Percentiles rank a stretch among this genome's conserved stretches.
Evolutionary conservation across 2,329 filamentous ascomycete species (phyloP).

Genomic region (Colletotrichum musae): DNA sequence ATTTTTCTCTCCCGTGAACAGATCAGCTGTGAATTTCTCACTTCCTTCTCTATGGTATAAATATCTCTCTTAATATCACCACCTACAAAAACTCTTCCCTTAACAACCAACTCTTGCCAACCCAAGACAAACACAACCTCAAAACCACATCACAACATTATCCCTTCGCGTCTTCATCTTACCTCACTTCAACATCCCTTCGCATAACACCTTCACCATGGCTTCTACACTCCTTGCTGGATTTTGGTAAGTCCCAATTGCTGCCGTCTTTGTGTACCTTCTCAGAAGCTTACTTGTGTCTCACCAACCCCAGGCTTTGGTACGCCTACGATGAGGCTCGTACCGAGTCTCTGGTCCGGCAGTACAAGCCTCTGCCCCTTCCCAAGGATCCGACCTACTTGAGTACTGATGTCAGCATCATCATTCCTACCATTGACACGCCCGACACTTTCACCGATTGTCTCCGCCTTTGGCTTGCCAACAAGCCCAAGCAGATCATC

Average conservation of each 20-base stretch:
- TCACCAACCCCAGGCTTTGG: slow-evolving; percentile 19
- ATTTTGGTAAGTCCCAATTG: slow-evolving; percentile 20
- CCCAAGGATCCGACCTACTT: slow-evolving; percentile 18
- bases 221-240: not conserved
- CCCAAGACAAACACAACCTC: too few species aligned
- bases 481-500: slow-evolving; percentile 46
- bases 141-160: not conserved
- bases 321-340: slow-evolving; percentile 27
- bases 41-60: too few species aligned
- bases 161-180: not conserved
- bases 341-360: not conserved
- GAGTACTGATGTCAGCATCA: slow-evolving; percentile 45
- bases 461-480: slow-evolving; percentile 44
- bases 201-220: slow-evolving; percentile 7
- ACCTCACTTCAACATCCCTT: not conserved
- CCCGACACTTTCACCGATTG: slow-evolving; percentile 42
- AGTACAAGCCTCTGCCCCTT: slow-evolving; percentile 20
- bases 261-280: not conserved
- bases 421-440: slow-evolving; percentile 47
- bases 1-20: too few species aligned
- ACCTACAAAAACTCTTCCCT: too few species aligned
- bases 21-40: too few species aligned
- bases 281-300: not conserved
- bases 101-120: too few species aligned
- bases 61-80: too few species aligned